Evolutionary conservation across 208 protist species (phyloP), one percentile per base, ranked within the genome.

Genomic region (Acanthamoeba healyi): DNA sequence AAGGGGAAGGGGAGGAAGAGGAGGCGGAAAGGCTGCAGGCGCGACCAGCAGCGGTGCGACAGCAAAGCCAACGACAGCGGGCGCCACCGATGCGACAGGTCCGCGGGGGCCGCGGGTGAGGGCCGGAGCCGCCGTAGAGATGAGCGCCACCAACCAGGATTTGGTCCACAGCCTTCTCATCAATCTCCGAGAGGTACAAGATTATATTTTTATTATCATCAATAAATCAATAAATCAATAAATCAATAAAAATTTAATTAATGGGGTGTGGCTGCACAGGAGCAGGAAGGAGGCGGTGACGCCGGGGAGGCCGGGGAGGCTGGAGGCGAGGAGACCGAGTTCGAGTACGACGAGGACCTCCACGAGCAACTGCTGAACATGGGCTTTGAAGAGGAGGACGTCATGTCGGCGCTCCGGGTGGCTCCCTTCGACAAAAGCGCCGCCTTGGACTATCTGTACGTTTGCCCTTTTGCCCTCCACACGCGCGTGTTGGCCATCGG

Each of bases 161-260:
- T 79, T 79, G n/a, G 70, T 79, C 17, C 70, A 79, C 40, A 79
- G 70, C 40, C 70, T 79, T 14, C 40, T 79, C 38, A 79, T 38
- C 40, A 79, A 79, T 36, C 40, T 79, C 38, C 70, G 70, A 24
- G 70, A 79, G 24, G 70, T 79, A 79, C 19, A 26, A 61, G 7
- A 61, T 61, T 61, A n/a, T 61, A 5, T 61, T 61, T 79, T 9
- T 32, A 38, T 5, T 49, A 24, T 22, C n/a, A 36, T 15, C 24
- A 26, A n/a, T n/a, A n/a, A n/a, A n/a, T n/a, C n/a, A n/a, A n/a
- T n/a, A n/a, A n/a, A n/a, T n/a, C n/a, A n/a, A n/a, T n/a, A n/a
- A n/a, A n/a, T n/a, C n/a, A n/a, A n/a, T n/a, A n/a, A n/a, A n/a
- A n/a, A n/a, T n/a, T n/a, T 79, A 38, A 40, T 79, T 79, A 38